Base-by-base conservation (phyloP, 2,329 filamentous ascomycete genomes). In the Colletotrichum camelliae region DNA sequence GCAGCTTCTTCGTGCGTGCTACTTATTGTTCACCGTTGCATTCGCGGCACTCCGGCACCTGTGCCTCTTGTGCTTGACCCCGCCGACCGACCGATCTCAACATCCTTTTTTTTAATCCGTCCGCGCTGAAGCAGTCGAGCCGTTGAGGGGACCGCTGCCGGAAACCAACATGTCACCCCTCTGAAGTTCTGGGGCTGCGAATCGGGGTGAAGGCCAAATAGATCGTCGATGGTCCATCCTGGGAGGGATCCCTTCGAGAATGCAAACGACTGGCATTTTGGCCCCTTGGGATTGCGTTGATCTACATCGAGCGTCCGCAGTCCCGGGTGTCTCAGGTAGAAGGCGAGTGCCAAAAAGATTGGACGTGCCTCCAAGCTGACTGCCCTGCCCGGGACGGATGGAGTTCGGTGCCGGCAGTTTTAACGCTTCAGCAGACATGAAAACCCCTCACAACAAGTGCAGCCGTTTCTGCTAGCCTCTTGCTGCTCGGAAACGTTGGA, bases 231-330 rank as follows among this genome's bases (percentile, higher is more conserved):
- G 58, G 64, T 24, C 29, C 57, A 65, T 68, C 57, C 70, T 35
- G 66, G 61, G 58, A 65, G 48, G 43, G 57, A 65, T 37, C 35
- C 58, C 70, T 69, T 73, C 48, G 58, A 75, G 68, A 72, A 76
- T 69, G 74, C 70, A 76, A 76, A 74, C 74, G 29, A 74, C 64
- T 64, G 64, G 58, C 64, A 48, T 74, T 64, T 64, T 10, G 62
- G 27, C 64, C 58, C 70, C 70, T 64, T 35, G 37, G 48, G 18
- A 69, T 35, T 67, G 39, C 73, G 73, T 57, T 67, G 65, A 74
- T 74, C 74, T 74, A n/a, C 70, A 52, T 65, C 43, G 43, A 39
- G 33, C 43, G 48, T 74, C 58, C 62, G 48, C 37, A 61, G 70
- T 69, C 70, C 64, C 48, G 64, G 70, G 58, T 74, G 74, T 74